phyloP scores from a whole-genome alignment of 2,329 filamentous ascomycete genomes.

The Talaromyces verruculosus region DNA sequence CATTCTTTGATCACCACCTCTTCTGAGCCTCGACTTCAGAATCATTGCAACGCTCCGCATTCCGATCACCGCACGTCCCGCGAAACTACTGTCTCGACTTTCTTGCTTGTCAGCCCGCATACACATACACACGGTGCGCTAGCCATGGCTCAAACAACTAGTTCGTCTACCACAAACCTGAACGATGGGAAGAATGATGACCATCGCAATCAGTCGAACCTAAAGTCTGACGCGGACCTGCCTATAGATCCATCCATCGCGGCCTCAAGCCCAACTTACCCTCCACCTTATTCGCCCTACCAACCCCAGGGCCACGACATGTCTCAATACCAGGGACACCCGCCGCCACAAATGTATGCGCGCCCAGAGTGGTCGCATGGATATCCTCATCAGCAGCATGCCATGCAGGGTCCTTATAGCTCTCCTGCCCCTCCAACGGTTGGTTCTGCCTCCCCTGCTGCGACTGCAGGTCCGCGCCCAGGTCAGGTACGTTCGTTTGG shows the following conservation, averaged over 20 bases:
- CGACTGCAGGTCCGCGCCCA: conserved; percentile 61
- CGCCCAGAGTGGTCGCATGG: conserved; percentile 49
- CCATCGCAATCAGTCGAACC: conserved; percentile 66
- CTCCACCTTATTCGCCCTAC: conserved; percentile 85
- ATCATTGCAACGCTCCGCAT: conserved; percentile 61
- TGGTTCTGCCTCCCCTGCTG: conserved; percentile 60
- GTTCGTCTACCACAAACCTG: conserved; percentile 82
- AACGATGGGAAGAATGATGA: conserved; percentile 72
- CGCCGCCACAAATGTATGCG: conserved; percentile 49
- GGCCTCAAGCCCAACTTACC: conserved; percentile 86
- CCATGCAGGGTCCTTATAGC: conserved; percentile 50
- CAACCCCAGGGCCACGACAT: conserved; percentile 79
- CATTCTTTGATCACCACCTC: conserved; percentile 53
- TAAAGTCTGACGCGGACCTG: conserved; percentile 94
- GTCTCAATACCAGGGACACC: conserved; percentile 63
- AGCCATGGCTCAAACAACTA: conserved; percentile 98
- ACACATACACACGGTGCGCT: conserved; percentile 71
- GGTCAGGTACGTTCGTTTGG: conserved; percentile 59
- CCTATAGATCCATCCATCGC: conserved; percentile 99
- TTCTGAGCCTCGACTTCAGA: conserved; percentile 85
- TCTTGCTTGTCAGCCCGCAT: conserved; percentile 70
- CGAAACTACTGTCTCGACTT: conserved; percentile 76
- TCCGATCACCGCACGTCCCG: conserved; percentile 60
- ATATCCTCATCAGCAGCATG: conserved; percentile 49
- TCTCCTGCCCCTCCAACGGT: conserved; percentile 56